A percentile compares a stretch with the other conserved stretches of the same genome.
phyloP scores from a whole-genome alignment of 140 eudicot species.

The Stevia rebaudiana region DNA sequence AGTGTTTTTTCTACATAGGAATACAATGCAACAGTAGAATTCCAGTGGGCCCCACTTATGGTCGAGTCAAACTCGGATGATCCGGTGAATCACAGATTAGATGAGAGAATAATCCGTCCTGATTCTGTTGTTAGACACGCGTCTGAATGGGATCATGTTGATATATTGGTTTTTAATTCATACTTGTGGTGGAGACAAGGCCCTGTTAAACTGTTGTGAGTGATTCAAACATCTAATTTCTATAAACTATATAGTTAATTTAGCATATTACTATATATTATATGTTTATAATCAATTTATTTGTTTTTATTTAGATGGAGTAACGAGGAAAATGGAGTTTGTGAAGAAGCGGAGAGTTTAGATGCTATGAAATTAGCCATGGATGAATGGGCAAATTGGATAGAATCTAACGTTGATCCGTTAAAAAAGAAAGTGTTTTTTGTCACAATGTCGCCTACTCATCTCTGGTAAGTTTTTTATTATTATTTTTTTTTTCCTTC shows the following conservation, averaged over 20 bases:
- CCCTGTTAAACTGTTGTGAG: constrained; percentile 83
- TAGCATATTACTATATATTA: not conserved
- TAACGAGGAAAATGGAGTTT: constrained; percentile 49
- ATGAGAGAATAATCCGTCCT: constrained; percentile 83
- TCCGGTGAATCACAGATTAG: constrained; percentile 84
- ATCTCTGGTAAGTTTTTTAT: constrained; percentile 45
- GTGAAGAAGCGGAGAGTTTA: constrained; percentile 73
- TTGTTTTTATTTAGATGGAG: constrained; percentile 51
- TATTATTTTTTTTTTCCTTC: constrained; percentile 8
- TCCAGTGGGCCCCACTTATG: constrained; percentile 96
- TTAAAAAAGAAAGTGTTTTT: constrained; percentile 68
- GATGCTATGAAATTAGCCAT: constrained; percentile 92
- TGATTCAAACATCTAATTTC: constrained; percentile 9
- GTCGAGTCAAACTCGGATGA: constrained; percentile 93
- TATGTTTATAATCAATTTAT: not conserved
- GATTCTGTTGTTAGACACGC: constrained; percentile 81
- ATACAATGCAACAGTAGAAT: constrained; percentile 87
- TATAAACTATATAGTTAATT: not conserved
- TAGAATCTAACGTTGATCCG: constrained; percentile 55
- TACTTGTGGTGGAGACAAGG: constrained; percentile 99
- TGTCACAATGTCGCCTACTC: constrained; percentile 97
- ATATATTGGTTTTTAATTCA: constrained; percentile 78
- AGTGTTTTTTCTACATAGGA: constrained; percentile 41
- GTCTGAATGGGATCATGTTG: constrained; percentile 80
- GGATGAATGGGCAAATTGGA: constrained; percentile 89